phyloP scores from a whole-genome alignment of 1,139 yeast genomes.

The Taphrina populina region DNA sequence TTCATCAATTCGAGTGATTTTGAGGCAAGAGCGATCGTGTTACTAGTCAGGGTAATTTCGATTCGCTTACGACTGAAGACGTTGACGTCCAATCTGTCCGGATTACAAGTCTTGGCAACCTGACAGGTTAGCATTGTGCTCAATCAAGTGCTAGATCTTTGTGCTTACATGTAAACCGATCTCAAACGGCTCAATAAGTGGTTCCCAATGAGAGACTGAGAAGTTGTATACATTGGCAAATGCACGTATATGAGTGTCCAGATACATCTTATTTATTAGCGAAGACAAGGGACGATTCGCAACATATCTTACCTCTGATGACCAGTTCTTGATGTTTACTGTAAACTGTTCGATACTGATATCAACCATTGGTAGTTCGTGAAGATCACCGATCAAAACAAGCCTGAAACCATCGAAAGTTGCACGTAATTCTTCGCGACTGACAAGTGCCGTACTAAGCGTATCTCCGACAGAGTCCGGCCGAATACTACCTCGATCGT shows the following conservation, averaged over 20 bases:
- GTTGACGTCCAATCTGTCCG: conserved; percentile 57
- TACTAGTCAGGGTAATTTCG: conserved; percentile 76
- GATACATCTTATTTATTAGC: conserved; percentile 50
- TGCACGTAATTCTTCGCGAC: conserved; percentile 64
- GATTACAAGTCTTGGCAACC: conserved; percentile 40
- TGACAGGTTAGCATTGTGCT: conserved; percentile 22
- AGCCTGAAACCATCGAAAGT: conserved; percentile 79
- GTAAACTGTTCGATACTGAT: conserved; percentile 73
- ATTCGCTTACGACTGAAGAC: conserved; percentile 72
- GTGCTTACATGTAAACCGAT: conserved; percentile 69
- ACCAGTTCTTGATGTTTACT: conserved; percentile 78
- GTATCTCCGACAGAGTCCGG: background rate
- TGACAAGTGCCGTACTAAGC: conserved; percentile 35
- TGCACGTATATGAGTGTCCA: conserved; percentile 67
- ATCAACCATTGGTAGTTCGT: conserved; percentile 88
- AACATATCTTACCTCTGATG: conserved; percentile 55
- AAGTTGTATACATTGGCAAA: conserved; percentile 82
- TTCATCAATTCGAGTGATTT: conserved; percentile 64
- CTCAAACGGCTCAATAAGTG: conserved; percentile 85
- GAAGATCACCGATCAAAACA: conserved; percentile 88
- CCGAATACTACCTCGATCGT: background rate
- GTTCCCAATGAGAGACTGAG: conserved; percentile 95
- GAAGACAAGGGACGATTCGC: background rate
- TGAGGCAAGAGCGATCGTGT: conserved; percentile 52
- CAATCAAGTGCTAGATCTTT: too few species aligned